Base-by-base conservation (phyloP, 352 stramenopile genomes). In the Phytophthora nicotianae region DNA sequence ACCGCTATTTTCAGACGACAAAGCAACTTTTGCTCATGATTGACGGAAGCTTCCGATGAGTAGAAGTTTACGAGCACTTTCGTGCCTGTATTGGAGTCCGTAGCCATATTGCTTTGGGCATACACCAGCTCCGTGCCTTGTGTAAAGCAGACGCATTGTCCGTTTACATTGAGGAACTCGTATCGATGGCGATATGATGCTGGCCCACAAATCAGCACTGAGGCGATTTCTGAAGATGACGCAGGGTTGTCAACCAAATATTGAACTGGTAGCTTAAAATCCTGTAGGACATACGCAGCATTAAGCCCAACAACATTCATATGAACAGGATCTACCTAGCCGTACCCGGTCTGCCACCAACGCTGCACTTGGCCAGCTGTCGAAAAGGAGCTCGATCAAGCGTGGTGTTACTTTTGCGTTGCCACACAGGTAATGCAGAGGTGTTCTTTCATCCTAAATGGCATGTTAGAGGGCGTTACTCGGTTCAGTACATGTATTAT, bases 121-220 rank as follows among this genome's bases (percentile, higher is more conserved):
- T 81, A 79, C 0, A 79, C 46, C 5, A 70, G 19, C 24, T 89
- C 75, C n/a, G 60, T 33, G 38, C 74, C 65, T 54, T 65, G 54
- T 1, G 68, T 51, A 14, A 81, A 83, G 11, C 69, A 78, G 5
- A 59, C 40, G 33, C 72, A 79, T 6, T 68, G 58, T 11, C 66
- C 62, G 10, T 68, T 69, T 13, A 65, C 63, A 13, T 69, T 70
- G 2, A 86, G 54, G 21, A 92, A 86, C 26, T 89, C 79, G 57
- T 90, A 92, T 46, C 81, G 73, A 26, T 88, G 71, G 3, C 77
- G 83, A 51, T 89, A 92, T 0, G 83, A 89, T 4, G 81, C 73
- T 9, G 79, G 75, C 0, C 80, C 79, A 27, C 74, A 86, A 40
- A 92, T 79, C 2, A 90, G 56, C 5, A 89, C 53, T 1, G 79